Evolutionary conservation across 2,329 filamentous ascomycete genomes (phyloP).

Genomic region (Trichoderma breve): DNA sequence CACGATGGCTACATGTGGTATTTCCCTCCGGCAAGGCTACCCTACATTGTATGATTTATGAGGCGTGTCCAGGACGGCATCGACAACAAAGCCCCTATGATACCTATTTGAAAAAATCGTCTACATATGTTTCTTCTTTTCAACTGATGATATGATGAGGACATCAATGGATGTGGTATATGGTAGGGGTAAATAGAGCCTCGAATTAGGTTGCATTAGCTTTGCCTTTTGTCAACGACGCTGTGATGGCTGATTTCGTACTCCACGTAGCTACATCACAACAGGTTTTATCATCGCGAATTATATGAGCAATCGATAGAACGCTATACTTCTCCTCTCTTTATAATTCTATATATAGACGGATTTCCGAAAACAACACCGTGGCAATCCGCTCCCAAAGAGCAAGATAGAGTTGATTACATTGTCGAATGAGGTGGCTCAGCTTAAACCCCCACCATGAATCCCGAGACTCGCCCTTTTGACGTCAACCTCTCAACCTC

Average conservation of each 20-base stretch:
- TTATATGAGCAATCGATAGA: background rate
- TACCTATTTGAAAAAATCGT: background rate
- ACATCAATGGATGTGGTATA: background rate
- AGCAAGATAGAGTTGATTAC: background rate
- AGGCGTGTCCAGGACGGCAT: background rate
- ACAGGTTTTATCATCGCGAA: background rate
- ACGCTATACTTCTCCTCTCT: background rate
- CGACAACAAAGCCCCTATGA: background rate
- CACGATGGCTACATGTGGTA: background rate
- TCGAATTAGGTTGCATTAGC: no score
- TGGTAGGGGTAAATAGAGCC: background rate
- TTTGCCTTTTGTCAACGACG: no score
- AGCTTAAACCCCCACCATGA: background rate
- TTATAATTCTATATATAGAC: background rate
- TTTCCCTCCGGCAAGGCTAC: background rate
- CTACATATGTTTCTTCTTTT: background rate
- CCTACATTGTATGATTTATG: background rate
- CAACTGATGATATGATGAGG: background rate
- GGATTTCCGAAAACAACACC: background rate
- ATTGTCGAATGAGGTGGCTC: background rate
- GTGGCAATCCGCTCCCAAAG: background rate
- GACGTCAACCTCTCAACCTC: conserved; percentile 7
- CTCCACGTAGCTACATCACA: background rate
- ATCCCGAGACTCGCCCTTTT: background rate
- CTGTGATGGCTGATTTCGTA: no score